Percentiles rank a stretch among this genome's conserved stretches.
phyloP scores from a whole-genome alignment of 331 rosid genomes.

The Prunus yedoensis region DNA sequence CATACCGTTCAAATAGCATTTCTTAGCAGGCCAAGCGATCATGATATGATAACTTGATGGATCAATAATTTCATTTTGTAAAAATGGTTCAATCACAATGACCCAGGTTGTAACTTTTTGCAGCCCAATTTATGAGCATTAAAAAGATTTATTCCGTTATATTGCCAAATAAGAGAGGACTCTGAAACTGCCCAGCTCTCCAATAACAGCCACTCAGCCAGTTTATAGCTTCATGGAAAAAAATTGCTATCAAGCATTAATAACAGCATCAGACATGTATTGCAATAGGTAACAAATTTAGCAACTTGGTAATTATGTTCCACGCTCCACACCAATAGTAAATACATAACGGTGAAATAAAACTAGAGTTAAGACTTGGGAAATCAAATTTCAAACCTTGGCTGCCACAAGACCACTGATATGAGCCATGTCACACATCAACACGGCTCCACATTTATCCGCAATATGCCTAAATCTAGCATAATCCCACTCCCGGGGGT shows the following conservation, averaged over 20 bases:
- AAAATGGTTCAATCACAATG: neutral
- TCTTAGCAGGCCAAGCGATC: neutral
- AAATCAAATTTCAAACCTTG: conserved; percentile 43
- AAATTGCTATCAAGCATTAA: neutral
- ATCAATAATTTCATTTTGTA: neutral
- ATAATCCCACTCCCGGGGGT: conserved; percentile 83
- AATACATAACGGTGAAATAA: neutral
- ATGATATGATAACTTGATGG: neutral
- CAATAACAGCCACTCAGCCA: neutral
- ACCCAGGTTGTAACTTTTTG: neutral
- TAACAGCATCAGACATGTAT: conserved; percentile 2
- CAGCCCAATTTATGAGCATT: neutral
- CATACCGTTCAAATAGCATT: neutral
- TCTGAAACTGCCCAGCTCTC: neutral
- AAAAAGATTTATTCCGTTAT: neutral
- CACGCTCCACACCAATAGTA: neutral
- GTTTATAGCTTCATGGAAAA: neutral
- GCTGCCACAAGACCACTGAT: conserved; percentile 83
- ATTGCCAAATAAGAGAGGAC: neutral
- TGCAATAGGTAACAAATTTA: neutral
- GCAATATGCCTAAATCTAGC: conserved; percentile 62
- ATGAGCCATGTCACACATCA: conserved; percentile 94
- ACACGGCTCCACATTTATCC: conserved; percentile 69
- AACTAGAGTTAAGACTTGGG: conserved; percentile 12
- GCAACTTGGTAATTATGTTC: neutral